Percentiles rank a stretch among this genome's conserved stretches.
phyloP scores from a whole-genome alignment of 106 monocot genomes.

The Gastrodia elata region DNA sequence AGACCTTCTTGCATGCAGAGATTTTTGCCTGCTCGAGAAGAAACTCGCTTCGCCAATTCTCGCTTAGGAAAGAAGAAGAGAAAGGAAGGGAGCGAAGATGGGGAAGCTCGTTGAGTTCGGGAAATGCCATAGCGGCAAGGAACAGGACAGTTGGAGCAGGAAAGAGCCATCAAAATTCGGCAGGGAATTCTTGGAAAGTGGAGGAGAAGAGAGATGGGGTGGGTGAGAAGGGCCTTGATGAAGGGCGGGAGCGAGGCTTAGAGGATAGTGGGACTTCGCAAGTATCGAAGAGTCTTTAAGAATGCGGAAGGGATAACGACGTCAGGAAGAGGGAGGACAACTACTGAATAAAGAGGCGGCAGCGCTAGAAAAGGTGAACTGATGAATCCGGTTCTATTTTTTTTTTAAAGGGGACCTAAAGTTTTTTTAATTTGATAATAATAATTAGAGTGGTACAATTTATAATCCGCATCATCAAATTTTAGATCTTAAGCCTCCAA shows the following conservation, averaged over 20 bases:
- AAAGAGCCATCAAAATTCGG: constrained; percentile 2
- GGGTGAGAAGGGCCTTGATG: background rate
- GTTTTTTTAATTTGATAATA: no score
- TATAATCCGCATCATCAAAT: no score
- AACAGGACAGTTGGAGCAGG: background rate
- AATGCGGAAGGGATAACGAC: background rate
- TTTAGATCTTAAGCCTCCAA: no score
- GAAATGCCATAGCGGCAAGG: background rate
- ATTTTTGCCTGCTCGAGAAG: background rate
- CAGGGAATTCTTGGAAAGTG: background rate
- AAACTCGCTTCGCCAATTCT: background rate
- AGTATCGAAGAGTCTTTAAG: constrained; percentile 1
- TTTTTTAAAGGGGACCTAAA: background rate
- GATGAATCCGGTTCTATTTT: no score
- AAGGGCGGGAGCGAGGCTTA: background rate
- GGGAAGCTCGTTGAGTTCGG: background rate
- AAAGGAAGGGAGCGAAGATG: background rate
- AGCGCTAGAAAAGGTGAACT: background rate
- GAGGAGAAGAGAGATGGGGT: background rate
- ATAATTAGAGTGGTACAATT: no score
- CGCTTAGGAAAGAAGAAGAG: background rate
- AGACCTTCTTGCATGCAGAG: constrained; percentile 2
- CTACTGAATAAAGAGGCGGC: background rate
- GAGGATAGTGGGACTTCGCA: background rate
- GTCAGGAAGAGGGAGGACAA: background rate